Conservation (phyloP, 2,329 filamentous ascomycete species). For the Coniochaeta prunicola region DNA sequence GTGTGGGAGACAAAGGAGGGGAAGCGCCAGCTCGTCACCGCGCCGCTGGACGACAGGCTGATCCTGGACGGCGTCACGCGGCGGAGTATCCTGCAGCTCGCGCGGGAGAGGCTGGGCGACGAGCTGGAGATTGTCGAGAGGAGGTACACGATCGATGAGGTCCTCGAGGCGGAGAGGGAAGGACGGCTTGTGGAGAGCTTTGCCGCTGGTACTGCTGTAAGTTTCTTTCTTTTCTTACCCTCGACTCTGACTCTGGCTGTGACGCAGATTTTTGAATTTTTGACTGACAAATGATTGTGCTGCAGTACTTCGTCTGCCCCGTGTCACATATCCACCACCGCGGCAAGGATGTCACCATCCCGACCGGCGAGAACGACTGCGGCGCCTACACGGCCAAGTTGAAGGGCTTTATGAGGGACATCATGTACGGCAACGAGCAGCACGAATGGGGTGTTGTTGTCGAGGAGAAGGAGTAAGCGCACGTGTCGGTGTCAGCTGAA, state of each 20-base stretch:
- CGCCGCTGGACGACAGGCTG: conserved; percentile 72
- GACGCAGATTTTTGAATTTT: not conserved
- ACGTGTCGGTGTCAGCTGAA: not conserved
- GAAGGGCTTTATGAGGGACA: conserved; percentile 61
- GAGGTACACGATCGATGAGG: conserved; percentile 73
- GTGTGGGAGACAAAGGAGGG: conserved; percentile 64
- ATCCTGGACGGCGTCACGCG: conserved; percentile 89
- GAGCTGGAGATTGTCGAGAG: conserved; percentile 70
- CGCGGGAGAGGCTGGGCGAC: conserved; percentile 50
- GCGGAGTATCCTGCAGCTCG: conserved; percentile 69
- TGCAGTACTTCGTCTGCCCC: conserved; percentile 59
- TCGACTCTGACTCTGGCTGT: not conserved
- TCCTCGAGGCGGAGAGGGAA: conserved; percentile 64
- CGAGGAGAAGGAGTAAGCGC: conserved; percentile 35
- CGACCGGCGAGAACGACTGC: conserved; percentile 46
- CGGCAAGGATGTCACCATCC: conserved; percentile 54
- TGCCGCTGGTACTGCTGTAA: conserved; percentile 76
- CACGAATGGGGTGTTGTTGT: conserved; percentile 67
- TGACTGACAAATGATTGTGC: conserved; percentile 4
- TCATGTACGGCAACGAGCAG: conserved; percentile 65
- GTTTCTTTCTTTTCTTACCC: conserved; percentile 23
- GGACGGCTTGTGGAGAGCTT: conserved; percentile 79
- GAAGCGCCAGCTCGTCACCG: conserved; percentile 67
- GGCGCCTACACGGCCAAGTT: conserved; percentile 53
- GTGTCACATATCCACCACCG: conserved; percentile 63